These are phyloP conservation scores for Fusarium annulatum DNA, from an alignment of 2,329 filamentous ascomycete species.

Conservation along the genomic window DNA sequence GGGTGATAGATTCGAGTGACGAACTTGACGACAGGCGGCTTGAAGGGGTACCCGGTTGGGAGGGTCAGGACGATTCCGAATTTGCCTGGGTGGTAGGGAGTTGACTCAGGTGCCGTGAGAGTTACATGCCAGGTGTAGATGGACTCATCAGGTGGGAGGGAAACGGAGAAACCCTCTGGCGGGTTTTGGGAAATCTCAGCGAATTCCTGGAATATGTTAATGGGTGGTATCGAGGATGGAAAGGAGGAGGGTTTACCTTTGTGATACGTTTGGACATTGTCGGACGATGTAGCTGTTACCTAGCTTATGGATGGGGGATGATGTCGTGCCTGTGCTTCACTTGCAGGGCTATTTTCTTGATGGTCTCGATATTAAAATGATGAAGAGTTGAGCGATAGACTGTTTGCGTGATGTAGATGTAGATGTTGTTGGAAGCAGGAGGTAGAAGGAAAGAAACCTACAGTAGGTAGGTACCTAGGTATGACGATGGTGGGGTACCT, in stretches of 20 bases:
- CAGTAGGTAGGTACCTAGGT: not conserved
- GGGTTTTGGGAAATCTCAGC: slow-evolving; percentile 61
- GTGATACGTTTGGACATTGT: slow-evolving; percentile 60
- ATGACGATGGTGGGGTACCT: slow-evolving; percentile 39
- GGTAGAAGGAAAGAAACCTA: slow-evolving; percentile 8
- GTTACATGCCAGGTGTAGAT: slow-evolving; percentile 65
- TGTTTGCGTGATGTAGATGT: not conserved
- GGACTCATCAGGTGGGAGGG: slow-evolving; percentile 59
- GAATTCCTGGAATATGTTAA: slow-evolving; percentile 59
- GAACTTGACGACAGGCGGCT: slow-evolving; percentile 83
- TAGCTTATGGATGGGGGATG: not conserved
- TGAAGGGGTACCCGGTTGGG: slow-evolving; percentile 89
- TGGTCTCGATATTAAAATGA: not conserved
- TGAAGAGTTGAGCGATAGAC: not conserved
- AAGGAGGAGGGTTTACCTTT: slow-evolving; percentile 50
- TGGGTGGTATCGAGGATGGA: not conserved
- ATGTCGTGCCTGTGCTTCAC: not conserved
- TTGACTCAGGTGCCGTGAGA: slow-evolving; percentile 57
- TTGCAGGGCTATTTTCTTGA: not conserved
- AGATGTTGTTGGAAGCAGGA: not conserved
- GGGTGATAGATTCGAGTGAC: slow-evolving; percentile 94
- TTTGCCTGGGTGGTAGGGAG: slow-evolving; percentile 70
- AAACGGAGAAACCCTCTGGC: slow-evolving; percentile 59
- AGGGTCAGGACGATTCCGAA: slow-evolving; percentile 80
- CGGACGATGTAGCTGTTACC: slow-evolving; percentile 1